Conservation (phyloP, 1,284 basidiomycete genomes). For the Ustilago loliicola region DNA sequence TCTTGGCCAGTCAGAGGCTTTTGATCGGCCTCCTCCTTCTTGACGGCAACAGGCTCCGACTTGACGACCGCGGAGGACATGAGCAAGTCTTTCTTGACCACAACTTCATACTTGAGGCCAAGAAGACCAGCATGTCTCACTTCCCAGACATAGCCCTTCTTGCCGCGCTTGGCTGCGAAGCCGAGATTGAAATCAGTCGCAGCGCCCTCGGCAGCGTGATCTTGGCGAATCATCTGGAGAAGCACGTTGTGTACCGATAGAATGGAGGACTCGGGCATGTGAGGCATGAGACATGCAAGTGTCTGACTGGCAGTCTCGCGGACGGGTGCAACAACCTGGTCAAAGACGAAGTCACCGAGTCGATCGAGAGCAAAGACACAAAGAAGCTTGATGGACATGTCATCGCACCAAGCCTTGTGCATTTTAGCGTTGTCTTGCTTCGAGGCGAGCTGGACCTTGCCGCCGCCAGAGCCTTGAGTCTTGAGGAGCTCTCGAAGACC, state of each 20-base stretch:
- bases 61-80: constrained; percentile 29
- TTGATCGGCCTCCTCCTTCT: constrained; percentile 41
- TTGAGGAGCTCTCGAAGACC: constrained; percentile 91
- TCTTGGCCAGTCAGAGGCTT: not conserved
- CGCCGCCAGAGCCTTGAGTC: constrained; percentile 84
- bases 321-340: constrained; percentile 96
- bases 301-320: constrained; percentile 96
- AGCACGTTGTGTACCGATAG: constrained; percentile 85
- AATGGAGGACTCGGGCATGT: constrained; percentile 83
- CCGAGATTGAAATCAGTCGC: constrained; percentile 32
- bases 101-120: constrained; percentile 97
- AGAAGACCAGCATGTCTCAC: constrained; percentile 95
- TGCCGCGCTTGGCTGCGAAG: constrained; percentile 72
- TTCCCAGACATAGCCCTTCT: constrained; percentile 87
- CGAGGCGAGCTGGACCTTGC: constrained; percentile 73
- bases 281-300: constrained; percentile 86
- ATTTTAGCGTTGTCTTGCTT: constrained; percentile 41
- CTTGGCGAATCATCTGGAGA: constrained; percentile 92
- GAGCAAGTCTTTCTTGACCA: constrained; percentile 87
- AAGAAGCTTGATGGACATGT: constrained; percentile 86
- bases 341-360: constrained; percentile 97
- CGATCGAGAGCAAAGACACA: constrained; percentile 94
- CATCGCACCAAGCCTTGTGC: constrained; percentile 90
- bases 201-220: constrained; percentile 72
- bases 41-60: constrained; percentile 13